Conservation (phyloP, 1,139 yeast genomes). For the Geotrichum histeridarum region DNA sequence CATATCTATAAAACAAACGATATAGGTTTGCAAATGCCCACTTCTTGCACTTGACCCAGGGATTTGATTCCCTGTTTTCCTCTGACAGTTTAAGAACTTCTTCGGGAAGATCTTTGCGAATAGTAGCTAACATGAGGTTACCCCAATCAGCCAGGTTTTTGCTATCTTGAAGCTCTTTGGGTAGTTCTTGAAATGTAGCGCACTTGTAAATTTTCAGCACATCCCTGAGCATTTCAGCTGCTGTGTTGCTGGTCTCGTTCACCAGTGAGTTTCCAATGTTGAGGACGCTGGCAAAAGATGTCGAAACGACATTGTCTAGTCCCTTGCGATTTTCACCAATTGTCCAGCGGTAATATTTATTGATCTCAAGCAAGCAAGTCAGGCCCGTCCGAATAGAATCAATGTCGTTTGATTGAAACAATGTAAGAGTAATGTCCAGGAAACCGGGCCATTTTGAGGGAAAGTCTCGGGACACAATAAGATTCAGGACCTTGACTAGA, state of each 20-base stretch:
- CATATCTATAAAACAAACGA: constrained; percentile 72
- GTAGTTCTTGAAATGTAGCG: constrained; percentile 71
- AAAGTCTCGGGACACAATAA: constrained; percentile 63
- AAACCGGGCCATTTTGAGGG: constrained; percentile 68
- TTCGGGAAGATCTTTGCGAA: constrained; percentile 56
- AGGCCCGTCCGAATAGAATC: constrained; percentile 70
- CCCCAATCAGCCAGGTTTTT: constrained; percentile 68
- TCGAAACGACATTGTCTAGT: constrained; percentile 56
- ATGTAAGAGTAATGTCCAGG: constrained; percentile 52
- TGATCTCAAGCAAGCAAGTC: constrained; percentile 66
- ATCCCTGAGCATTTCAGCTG: constrained; percentile 74
- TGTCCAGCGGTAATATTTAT: constrained; percentile 74
- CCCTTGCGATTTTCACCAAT: constrained; percentile 54
- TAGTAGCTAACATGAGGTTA: constrained; percentile 64
- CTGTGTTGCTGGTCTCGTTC: constrained; percentile 41
- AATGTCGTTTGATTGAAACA: constrained; percentile 53
- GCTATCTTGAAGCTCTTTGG: constrained; percentile 57
- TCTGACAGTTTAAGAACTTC: constrained; percentile 44
- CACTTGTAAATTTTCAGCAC: constrained; percentile 77
- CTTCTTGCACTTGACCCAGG: constrained; percentile 78
- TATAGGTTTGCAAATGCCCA: constrained; percentile 83
- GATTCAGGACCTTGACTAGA: constrained; percentile 63
- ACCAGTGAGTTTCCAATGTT: constrained; percentile 58
- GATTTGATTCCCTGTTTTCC: constrained; percentile 45
- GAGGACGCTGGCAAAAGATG: constrained; percentile 66